A percentile compares a stretch with the other conserved stretches of the same genome.
Conservation (phyloP, 768 basidiomycete genomes). For the Serendipita indica region DNA sequence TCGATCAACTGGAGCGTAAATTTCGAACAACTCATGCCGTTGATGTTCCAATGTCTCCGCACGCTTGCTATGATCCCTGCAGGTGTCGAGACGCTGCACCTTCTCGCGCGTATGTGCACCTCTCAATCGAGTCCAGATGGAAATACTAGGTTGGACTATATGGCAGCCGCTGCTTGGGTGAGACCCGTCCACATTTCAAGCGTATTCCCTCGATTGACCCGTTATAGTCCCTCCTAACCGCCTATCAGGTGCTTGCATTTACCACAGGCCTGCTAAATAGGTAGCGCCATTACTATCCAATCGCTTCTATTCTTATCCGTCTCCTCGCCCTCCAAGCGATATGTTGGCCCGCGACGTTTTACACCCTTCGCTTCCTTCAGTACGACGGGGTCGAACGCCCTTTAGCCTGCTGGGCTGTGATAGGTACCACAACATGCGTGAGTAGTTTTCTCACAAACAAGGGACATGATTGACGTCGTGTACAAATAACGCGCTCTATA, state of each 20-base stretch:
- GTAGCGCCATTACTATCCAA: conserved; percentile 84
- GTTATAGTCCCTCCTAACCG: conserved; percentile 64
- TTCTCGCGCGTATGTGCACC: background rate
- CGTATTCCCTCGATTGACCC: background rate
- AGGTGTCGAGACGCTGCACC: background rate
- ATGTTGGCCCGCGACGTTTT: conserved; percentile 88
- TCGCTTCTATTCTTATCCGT: conserved; percentile 75
- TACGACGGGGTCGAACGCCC: conserved; percentile 42
- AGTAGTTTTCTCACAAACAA: background rate
- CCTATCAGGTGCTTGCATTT: conserved; percentile 73
- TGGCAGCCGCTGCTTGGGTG: conserved; percentile 1
- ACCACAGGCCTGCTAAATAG: conserved; percentile 80
- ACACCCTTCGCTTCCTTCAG: conserved; percentile 64
- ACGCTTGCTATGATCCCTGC: background rate
- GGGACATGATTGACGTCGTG: background rate
- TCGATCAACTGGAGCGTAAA: conserved; percentile 3
- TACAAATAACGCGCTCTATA: conserved; percentile 47
- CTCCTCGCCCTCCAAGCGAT: conserved; percentile 87
- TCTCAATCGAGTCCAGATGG: background rate
- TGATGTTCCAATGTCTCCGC: background rate
- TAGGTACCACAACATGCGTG: conserved; percentile 76
- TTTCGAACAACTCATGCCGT: background rate
- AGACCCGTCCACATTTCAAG: background rate
- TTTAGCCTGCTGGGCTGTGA: conserved; percentile 77
- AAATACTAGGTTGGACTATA: conserved; percentile 7